Conservation (phyloP, 192 early-diverging fungal genomes). For the Coemansia sp. region DNA sequence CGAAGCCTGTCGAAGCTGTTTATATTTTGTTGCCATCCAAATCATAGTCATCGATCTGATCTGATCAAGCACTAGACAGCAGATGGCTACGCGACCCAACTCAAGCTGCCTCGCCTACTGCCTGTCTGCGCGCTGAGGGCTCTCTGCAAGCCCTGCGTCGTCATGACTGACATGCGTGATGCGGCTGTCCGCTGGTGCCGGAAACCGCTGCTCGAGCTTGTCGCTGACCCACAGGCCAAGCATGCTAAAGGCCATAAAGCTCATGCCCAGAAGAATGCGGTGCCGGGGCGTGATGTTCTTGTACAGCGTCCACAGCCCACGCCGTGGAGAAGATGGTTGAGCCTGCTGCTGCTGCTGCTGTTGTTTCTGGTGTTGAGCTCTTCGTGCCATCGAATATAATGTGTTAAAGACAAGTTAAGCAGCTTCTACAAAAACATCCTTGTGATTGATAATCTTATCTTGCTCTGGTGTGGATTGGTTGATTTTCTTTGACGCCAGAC, state of each 20-base stretch:
- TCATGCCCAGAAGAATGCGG: slow-evolving; percentile 52
- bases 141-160: slow-evolving; percentile 9
- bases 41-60: background rate
- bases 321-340: slow-evolving; percentile 12
- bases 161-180: slow-evolving; percentile 30
- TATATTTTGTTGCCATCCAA: background rate
- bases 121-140: background rate
- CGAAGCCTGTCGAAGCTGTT: slow-evolving; percentile 2
- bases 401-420: background rate
- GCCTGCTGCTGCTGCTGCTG: background rate
- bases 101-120: background rate
- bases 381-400: background rate
- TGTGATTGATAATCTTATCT: too few species aligned
- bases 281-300: slow-evolving; percentile 47
- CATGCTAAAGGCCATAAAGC: slow-evolving; percentile 55
- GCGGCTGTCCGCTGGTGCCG: slow-evolving; percentile 35
- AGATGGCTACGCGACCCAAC: background rate
- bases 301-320: slow-evolving; percentile 45
- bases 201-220: slow-evolving; percentile 39
- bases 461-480: too few species aligned
- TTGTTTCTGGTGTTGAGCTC: slow-evolving; percentile 1
- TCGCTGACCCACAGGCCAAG: slow-evolving; percentile 52
- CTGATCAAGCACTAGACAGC: background rate
- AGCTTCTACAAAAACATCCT: background rate
- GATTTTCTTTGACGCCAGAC: too few species aligned